Conservation (phyloP, 2,329 filamentous ascomycete genomes). For the Sarocladium strictum region DNA sequence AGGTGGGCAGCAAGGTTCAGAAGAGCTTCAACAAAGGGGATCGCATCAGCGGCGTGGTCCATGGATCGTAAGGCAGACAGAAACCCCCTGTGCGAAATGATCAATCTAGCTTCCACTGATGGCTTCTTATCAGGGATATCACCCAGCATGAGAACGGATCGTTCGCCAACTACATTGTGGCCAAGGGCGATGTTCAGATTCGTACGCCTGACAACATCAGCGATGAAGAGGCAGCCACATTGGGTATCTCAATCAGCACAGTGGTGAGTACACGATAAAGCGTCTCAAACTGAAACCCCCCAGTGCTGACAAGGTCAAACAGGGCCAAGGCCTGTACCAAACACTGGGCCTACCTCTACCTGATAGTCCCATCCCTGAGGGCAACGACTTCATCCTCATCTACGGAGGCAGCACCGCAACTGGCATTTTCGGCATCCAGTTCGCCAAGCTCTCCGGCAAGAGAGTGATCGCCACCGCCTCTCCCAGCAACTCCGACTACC, state of each 20-base stretch:
- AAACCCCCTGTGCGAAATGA: too few relatives aligned
- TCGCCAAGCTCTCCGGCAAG: slow-evolving; percentile 33
- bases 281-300: background rate
- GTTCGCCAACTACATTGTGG: slow-evolving; percentile 33
- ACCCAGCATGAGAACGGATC: slow-evolving; percentile 32
- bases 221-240: slow-evolving; percentile 38
- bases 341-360: slow-evolving; percentile 40
- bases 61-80: slow-evolving; percentile 23
- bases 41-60: slow-evolving; percentile 34
- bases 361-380: slow-evolving; percentile 20
- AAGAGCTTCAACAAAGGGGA: slow-evolving; percentile 41
- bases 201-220: slow-evolving; percentile 39
- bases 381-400: slow-evolving; percentile 34
- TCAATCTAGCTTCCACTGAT: background rate
- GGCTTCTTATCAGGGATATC: slow-evolving; percentile 3
- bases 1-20: slow-evolving; percentile 36
- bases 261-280: slow-evolving; percentile 18
- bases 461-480: slow-evolving; percentile 34
- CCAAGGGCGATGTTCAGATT: slow-evolving; percentile 33
- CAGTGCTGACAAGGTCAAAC: background rate
- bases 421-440: slow-evolving; percentile 44
- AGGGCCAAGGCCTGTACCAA: slow-evolving; percentile 41
- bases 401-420: slow-evolving; percentile 49
- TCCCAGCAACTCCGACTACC: slow-evolving; percentile 28
- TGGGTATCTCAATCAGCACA: slow-evolving; percentile 35